These are phyloP conservation scores for Pleoardoris graminearum DNA, from an alignment of 2,329 filamentous ascomycete species.

Conservation along the genomic window DNA sequence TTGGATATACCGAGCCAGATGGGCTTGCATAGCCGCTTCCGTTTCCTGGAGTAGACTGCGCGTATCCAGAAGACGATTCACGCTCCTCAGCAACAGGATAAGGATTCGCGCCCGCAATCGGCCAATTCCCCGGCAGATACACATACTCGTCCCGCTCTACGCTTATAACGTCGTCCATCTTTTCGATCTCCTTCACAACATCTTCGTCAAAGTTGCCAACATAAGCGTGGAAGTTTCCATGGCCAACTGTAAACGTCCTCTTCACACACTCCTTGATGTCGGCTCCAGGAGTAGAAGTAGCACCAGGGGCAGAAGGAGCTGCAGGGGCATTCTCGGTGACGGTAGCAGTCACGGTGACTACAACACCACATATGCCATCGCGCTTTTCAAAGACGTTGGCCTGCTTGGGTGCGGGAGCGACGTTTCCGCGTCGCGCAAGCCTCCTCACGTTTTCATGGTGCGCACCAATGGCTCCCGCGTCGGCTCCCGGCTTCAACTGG, in stretches of 20 bases:
- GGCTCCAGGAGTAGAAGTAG: background rate
- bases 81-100: background rate
- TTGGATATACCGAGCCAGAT: background rate
- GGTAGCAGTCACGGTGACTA: background rate
- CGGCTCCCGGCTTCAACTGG: slow-evolving; percentile 38
- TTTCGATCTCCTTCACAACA: slow-evolving; percentile 35
- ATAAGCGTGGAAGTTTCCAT: slow-evolving; percentile 36
- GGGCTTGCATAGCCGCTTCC: background rate
- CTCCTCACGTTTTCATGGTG: slow-evolving; percentile 20
- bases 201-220: slow-evolving; percentile 50
- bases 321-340: background rate
- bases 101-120: background rate
- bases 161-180: slow-evolving; percentile 4
- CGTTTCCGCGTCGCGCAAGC: slow-evolving; percentile 12
- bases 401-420: background rate
- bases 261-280: background rate
- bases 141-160: slow-evolving; percentile 10
- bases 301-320: background rate
- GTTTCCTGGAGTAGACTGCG: background rate
- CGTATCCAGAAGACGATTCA: background rate
- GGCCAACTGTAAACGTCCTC: slow-evolving; percentile 2
- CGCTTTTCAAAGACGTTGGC: background rate
- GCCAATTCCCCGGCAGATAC: background rate
- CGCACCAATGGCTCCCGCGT: slow-evolving; percentile 12
- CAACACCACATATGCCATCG: background rate